Evolutionary conservation across 805 yeast genomes (phyloP), one percentile per base, ranked within the genome.

Genomic region (Trichomonascus vanleenenianus): DNA sequence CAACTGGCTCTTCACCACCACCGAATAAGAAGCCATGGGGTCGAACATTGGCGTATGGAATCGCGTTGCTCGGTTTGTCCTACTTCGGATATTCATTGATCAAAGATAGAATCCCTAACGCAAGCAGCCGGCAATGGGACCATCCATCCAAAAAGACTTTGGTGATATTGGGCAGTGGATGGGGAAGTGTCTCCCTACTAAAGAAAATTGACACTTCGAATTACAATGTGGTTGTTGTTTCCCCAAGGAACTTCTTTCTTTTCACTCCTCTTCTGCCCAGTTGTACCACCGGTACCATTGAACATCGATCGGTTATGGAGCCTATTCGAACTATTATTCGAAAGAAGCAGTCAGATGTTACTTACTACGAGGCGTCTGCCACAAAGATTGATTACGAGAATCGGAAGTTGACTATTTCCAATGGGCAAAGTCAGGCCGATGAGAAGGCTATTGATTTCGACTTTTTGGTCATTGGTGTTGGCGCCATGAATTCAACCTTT

Each of bases 221-320:
- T 63, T 89, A 87, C 70, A 86, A 91, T 62, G 96, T 89, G 42
- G 79, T 87, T 42, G 80, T 89, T 46, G 84, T 89, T 40, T 86
- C 96, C 35, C 97, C 97, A 51, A 79, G 97, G 71, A 91, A 89
- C 73, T 91, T 86, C 73, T 88, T 89, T 70, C 73, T 89, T 58
- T 89, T 91, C 75, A 89, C 97, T 47, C 97, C 97, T n/a, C 72
- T 89, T 62, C 74, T 89, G 57, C 97, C 97, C 40, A 85, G 95
- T 19, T 85, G 91, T 55, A 95, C 97, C 47, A 89, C 95, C 34
- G 97, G 97, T 53, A 85, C 96, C 43, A 79, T 87, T 49, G 96
- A 86, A 59, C 70, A 64, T 56, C 85, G 93, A 65, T 89, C 97
- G 19, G 89, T 89, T 61, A 83, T 87, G 67, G 97, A 89, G 65